Evolutionary conservation across 768 basidiomycete genomes (phyloP).

Genomic region (Clitopilus passeckerianus): DNA sequence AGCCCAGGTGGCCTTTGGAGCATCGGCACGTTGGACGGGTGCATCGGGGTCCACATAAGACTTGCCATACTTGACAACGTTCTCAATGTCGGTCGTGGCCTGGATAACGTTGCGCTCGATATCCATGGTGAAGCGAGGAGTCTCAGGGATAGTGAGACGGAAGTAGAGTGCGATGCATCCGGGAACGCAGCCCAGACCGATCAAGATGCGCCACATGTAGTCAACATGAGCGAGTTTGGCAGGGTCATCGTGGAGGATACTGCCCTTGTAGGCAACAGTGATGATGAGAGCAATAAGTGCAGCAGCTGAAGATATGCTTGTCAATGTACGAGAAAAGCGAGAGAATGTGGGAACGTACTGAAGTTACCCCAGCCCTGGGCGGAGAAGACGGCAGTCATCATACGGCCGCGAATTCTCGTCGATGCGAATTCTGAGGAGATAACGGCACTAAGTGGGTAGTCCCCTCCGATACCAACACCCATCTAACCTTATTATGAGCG

Average conservation of each 20-base stretch:
- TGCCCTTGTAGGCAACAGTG: slow-evolving; percentile 61
- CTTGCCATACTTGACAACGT: slow-evolving; percentile 50
- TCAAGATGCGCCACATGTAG: slow-evolving; percentile 80
- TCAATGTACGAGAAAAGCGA: not conserved
- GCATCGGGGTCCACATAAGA: slow-evolving; percentile 50
- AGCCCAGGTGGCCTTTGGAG: slow-evolving; percentile 60
- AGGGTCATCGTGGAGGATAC: slow-evolving; percentile 38
- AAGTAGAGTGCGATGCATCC: slow-evolving; percentile 82
- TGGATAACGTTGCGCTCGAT: slow-evolving; percentile 79
- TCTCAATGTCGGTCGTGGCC: slow-evolving; percentile 68
- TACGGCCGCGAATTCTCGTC: slow-evolving; percentile 69
- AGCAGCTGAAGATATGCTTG: slow-evolving; percentile 36
- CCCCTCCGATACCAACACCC: slow-evolving; percentile 85
- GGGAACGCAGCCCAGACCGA: slow-evolving; percentile 84
- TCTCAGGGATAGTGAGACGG: slow-evolving; percentile 91
- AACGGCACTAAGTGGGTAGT: slow-evolving; percentile 82
- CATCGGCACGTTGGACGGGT: slow-evolving; percentile 52
- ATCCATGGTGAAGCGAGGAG: slow-evolving; percentile 90
- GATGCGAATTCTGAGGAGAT: slow-evolving; percentile 89
- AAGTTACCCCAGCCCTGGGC: slow-evolving; percentile 88
- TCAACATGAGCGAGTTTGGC: slow-evolving; percentile 51
- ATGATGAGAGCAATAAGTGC: slow-evolving; percentile 62
- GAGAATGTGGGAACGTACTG: slow-evolving; percentile 29
- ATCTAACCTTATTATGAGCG: slow-evolving; percentile 30
- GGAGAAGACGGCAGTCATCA: slow-evolving; percentile 89